Base-by-base conservation (phyloP, 495 filamentous ascomycete genomes). In the Aspergillus diversus region DNA sequence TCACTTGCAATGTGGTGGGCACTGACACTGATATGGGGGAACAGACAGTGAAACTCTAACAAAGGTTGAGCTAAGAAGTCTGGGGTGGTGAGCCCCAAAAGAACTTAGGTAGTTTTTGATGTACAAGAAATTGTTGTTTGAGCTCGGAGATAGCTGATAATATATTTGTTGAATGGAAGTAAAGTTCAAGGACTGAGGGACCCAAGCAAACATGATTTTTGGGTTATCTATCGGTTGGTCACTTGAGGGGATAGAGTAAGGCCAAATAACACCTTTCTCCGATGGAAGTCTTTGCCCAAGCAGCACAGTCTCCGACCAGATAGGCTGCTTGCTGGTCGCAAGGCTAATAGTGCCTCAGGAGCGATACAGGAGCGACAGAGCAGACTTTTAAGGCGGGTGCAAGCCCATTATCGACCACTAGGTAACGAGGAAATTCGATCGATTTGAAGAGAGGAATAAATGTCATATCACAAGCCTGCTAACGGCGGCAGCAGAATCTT, bases 171-270 rank as follows among this genome's bases (percentile, higher is more conserved):
- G 55, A 46, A 31, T 7, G 21, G 16, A 46, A 46, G 16, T 46
- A 15, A 37, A 17, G 31, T 15, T 43, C 5, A 43, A 34, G 33
- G 8, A 46, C 33, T 12, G 51, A 34, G 51, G 51, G 32, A 54
- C 4, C 51, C 51, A 54, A n/a, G 51, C 27, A 54, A 54, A 54
- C 51, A 54, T 54, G 21, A 11, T 54, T 54, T 34, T 31, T 32
- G 13, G 11, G 27, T 17, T 27, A 16, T 5, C 8, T 16, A 52
- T 53, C 16, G 13, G 16, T 16, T 9, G 11, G 21, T 11, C n/a
- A 17, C 16, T 50, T 27, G 47, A 11, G 27, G 47, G 16, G 16
- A 50, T 21, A 9, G 16, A 31, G n/a, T 31, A 27, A 27, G 39
- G 47, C 5, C 21, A 9, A 50, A 17, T 9, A 21, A 27, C 21